Percentiles rank a stretch among this genome's conserved stretches.
Evolutionary conservation across 2,329 filamentous ascomycete genomes (phyloP).

Genomic region (Hortaea sp.): DNA sequence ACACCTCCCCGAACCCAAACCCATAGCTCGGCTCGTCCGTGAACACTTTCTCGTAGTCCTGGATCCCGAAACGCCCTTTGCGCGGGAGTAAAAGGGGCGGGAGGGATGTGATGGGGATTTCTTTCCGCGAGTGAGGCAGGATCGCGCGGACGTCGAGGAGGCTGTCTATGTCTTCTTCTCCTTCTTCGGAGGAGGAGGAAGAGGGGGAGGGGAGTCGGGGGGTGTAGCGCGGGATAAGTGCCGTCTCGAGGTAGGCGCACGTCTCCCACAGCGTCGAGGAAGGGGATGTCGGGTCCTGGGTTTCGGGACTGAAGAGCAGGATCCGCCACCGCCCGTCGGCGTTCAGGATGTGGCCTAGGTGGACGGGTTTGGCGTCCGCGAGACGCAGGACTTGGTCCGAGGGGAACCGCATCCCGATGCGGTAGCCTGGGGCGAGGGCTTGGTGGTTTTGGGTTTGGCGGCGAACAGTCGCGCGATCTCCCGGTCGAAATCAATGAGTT

Average conservation of each 20-base stretch:
- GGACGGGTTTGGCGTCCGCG: conserved; percentile 25
- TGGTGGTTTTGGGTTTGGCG: conserved; percentile 25
- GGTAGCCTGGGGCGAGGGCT: conserved; percentile 20
- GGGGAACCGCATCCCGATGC: conserved; percentile 24
- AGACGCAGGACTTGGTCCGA: conserved; percentile 22
- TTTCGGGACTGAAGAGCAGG: conserved; percentile 18
- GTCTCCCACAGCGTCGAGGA: conserved; percentile 12
- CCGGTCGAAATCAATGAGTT: conserved; percentile 50
- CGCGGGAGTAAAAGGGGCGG: conserved; percentile 36
- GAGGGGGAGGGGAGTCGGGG: conserved; percentile 11
- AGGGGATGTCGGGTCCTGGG: conserved; percentile 9
- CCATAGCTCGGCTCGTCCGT: conserved; percentile 36
- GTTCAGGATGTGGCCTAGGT: conserved; percentile 25
- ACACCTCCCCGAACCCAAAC: conserved; percentile 30
- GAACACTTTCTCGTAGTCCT: conserved; percentile 33
- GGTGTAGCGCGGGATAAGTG: conserved; percentile 27
- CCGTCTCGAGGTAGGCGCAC: conserved; percentile 13
- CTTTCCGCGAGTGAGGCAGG: conserved; percentile 20
- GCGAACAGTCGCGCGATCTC: conserved; percentile 39
- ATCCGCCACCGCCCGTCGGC: conserved; percentile 26
- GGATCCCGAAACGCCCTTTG: conserved; percentile 25
- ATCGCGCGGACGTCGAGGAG: conserved; percentile 44
- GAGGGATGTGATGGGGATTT: conserved; percentile 27
- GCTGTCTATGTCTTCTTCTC: conserved; percentile 30
- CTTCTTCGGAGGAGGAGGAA: neutral